phyloP scores from a whole-genome alignment of 805 yeast genomes.

The Starmera caribaea region DNA sequence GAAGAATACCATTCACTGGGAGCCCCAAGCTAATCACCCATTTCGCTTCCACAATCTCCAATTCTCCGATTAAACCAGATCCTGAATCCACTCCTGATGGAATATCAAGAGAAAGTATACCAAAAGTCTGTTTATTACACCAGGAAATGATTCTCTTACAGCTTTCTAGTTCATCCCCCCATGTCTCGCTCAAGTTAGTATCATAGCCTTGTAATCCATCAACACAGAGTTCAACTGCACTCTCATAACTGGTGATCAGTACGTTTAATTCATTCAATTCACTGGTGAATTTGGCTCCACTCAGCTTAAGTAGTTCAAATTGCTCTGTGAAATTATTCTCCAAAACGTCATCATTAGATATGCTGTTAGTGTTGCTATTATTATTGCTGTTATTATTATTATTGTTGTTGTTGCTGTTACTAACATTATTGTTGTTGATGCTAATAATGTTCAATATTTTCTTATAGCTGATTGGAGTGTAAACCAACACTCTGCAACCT shows the following conservation, averaged over 20 bases:
- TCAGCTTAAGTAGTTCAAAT: slow-evolving; percentile 40
- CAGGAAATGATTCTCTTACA: slow-evolving; percentile 47
- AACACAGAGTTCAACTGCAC: slow-evolving; percentile 70
- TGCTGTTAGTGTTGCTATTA: too few relatives aligned
- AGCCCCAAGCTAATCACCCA: slow-evolving; percentile 65
- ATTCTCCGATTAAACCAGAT: slow-evolving; percentile 42
- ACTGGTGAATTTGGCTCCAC: slow-evolving; percentile 62
- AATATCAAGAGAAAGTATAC: slow-evolving; percentile 61
- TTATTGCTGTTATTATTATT: too few relatives aligned
- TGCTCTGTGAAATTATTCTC: slow-evolving; percentile 32
- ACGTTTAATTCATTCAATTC: slow-evolving; percentile 25
- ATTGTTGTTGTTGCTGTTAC: too few relatives aligned
- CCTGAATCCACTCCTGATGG: slow-evolving; percentile 82
- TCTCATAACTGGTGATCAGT: slow-evolving; percentile 38
- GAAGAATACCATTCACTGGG: slow-evolving; percentile 55
- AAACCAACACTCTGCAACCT: slow-evolving; percentile 53
- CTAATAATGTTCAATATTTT: neutral
- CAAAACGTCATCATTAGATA: slow-evolving; percentile 4
- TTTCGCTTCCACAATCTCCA: slow-evolving; percentile 34
- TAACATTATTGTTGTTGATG: too few relatives aligned
- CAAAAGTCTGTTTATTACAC: slow-evolving; percentile 44
- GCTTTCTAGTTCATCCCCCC: slow-evolving; percentile 26
- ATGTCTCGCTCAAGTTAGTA: slow-evolving; percentile 50
- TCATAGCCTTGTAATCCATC: slow-evolving; percentile 87
- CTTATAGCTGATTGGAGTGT: slow-evolving; percentile 5